phyloP scores from a whole-genome alignment of 2,329 filamentous ascomycete species.

The Cadophora gregata region DNA sequence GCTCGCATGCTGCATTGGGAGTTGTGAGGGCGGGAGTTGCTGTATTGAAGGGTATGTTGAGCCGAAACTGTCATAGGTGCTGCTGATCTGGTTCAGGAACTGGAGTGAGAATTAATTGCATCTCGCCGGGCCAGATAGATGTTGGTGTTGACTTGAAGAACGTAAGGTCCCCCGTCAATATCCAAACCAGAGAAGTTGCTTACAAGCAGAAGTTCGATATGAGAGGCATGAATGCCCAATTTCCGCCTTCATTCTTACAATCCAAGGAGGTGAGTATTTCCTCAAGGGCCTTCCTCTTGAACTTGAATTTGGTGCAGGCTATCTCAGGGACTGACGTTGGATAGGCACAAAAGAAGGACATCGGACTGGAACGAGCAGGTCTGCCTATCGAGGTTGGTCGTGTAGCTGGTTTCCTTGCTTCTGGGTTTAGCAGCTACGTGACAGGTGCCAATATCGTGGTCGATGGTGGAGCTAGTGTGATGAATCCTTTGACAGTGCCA shows the following conservation, averaged over 20 bases:
- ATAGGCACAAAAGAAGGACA: constrained; percentile 53
- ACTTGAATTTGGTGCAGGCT: too few relatives aligned
- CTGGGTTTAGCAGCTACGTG: constrained; percentile 66
- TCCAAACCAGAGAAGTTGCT: background rate
- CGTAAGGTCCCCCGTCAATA: constrained; percentile 38
- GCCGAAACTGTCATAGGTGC: background rate
- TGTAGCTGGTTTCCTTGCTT: constrained; percentile 66
- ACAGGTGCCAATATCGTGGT: constrained; percentile 67
- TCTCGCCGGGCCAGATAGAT: constrained; percentile 50
- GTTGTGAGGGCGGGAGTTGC: constrained; percentile 64
- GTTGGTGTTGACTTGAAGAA: constrained; percentile 51
- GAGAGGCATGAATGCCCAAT: constrained; percentile 56
- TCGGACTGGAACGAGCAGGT: constrained; percentile 64
- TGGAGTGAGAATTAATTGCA: constrained; percentile 64
- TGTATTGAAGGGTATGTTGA: constrained; percentile 53
- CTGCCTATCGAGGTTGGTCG: constrained; percentile 62
- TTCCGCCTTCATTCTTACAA: constrained; percentile 61
- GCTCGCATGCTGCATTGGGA: constrained; percentile 63
- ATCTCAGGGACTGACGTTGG: constrained; percentile 15
- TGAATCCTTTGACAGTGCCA: constrained; percentile 51
- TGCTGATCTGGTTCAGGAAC: constrained; percentile 46
- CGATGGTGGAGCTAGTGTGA: constrained; percentile 60
- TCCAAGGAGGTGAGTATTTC: constrained; percentile 49
- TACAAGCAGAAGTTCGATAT: constrained; percentile 50
- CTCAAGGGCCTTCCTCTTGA: too few relatives aligned